These are phyloP conservation scores for Papiliotrema terrestris DNA, from an alignment of 1,284 basidiomycete species.

Conservation along the genomic window DNA sequence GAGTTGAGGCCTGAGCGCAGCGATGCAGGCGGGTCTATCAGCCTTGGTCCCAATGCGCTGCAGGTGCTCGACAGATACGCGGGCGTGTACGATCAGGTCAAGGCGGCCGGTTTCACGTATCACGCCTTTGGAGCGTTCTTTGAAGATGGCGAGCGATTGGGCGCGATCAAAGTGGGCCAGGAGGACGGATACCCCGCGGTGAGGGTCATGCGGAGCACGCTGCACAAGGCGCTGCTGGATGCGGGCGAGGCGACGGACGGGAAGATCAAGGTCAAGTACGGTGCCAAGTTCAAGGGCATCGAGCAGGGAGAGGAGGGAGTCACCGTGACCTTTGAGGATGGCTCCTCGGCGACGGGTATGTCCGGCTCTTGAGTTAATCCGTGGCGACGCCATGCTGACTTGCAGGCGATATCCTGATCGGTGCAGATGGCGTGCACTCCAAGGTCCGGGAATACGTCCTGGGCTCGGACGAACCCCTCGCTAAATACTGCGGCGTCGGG, in stretches of 20 bases:
- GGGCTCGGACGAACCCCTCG: conserved; percentile 4
- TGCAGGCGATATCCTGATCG: conserved; percentile 19
- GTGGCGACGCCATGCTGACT: neutral
- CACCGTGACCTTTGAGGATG: conserved; percentile 13
- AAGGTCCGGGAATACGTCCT: conserved; percentile 16
- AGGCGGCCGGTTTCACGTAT: conserved; percentile 12
- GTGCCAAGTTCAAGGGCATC: conserved; percentile 11
- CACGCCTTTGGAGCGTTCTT: conserved; percentile 6
- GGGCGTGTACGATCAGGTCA: conserved; percentile 13
- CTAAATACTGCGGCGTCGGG: conserved; percentile 11
- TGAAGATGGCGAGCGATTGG: conserved; percentile 11
- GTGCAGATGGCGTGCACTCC: conserved; percentile 21
- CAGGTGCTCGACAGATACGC: conserved; percentile 13
- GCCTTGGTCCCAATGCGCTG: conserved; percentile 16
- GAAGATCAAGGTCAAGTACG: conserved; percentile 13
- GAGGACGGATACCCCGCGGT: conserved; percentile 11
- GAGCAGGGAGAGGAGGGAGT: conserved; percentile 14
- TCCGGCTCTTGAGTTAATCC: neutral
- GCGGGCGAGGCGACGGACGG: conserved; percentile 5
- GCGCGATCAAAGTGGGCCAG: conserved; percentile 7
- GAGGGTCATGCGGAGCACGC: conserved; percentile 12
- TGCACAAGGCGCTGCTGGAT: conserved; percentile 17
- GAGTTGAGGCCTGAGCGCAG: conserved; percentile 10
- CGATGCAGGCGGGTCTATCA: conserved; percentile 22
- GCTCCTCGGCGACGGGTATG: conserved; percentile 9